phyloP scores from a whole-genome alignment of 2,329 filamentous ascomycete species.

The Cercospora sp. region DNA sequence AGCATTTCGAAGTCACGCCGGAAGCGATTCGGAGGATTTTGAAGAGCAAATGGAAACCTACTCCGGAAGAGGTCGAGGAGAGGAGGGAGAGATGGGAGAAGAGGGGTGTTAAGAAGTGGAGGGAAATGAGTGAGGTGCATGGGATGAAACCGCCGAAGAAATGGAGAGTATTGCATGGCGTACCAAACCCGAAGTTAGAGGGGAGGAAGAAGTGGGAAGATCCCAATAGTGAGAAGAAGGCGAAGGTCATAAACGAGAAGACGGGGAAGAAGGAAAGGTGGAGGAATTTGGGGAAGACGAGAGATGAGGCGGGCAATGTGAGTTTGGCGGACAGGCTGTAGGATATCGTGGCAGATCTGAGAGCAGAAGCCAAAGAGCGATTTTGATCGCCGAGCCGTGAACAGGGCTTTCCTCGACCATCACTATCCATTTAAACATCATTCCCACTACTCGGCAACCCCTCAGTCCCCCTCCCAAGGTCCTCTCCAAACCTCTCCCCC shows the following conservation, averaged over 20 bases:
- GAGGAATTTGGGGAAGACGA: not conserved
- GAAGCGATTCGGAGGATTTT: constrained; percentile 87
- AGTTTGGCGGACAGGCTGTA: constrained; percentile 8
- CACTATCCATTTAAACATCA: constrained; percentile 7
- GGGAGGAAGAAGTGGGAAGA: constrained; percentile 15
- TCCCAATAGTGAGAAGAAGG: not conserved
- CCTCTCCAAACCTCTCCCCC: constrained; percentile 36
- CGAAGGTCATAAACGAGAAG: not conserved
- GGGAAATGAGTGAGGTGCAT: constrained; percentile 45
- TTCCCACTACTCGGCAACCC: constrained; percentile 25
- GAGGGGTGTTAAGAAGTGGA: constrained; percentile 52
- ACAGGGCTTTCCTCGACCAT: not conserved
- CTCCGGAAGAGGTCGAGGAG: constrained; percentile 47
- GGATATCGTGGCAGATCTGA: not conserved
- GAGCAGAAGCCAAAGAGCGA: not conserved
- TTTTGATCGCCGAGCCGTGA: not conserved
- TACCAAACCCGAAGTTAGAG: constrained; percentile 29
- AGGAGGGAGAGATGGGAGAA: constrained; percentile 49
- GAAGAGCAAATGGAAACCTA: constrained; percentile 71
- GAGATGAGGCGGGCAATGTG: not conserved
- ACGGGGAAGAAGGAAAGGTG: constrained; percentile 14
- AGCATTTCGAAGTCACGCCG: constrained; percentile 80
- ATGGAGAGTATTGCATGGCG: constrained; percentile 49
- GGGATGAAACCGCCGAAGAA: constrained; percentile 59
- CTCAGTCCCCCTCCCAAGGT: constrained; percentile 30